Percentiles rank a stretch among this genome's conserved stretches.
phyloP scores from a whole-genome alignment of 2,329 filamentous ascomycete species.

The Penicillium sp. region DNA sequence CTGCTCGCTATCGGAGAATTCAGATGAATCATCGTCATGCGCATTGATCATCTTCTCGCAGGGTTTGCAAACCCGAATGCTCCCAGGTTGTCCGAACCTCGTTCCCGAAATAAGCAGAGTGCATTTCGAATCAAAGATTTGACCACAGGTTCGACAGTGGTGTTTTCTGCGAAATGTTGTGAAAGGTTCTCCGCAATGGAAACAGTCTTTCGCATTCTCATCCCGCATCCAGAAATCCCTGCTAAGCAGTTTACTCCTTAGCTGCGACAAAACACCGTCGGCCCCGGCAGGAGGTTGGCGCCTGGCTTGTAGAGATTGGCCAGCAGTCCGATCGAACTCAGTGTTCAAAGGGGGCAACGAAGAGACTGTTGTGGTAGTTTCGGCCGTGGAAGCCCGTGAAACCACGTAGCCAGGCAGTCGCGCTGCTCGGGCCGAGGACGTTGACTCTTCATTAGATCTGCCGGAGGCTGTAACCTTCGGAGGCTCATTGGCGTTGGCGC shows the following conservation, averaged over 20 bases:
- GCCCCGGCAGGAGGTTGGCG: constrained; percentile 17
- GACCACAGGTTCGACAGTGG: constrained; percentile 92
- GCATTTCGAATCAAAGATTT: constrained; percentile 96
- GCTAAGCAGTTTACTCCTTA: constrained; percentile 82
- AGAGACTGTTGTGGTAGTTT: constrained; percentile 46
- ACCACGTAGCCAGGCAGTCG: constrained; percentile 46
- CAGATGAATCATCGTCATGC: constrained; percentile 85
- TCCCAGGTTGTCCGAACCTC: constrained; percentile 81
- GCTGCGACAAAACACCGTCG: constrained; percentile 53
- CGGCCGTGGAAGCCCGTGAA: constrained; percentile 42
- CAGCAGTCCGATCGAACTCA: constrained; percentile 21
- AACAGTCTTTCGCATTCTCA: constrained; percentile 96
- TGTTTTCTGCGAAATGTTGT: constrained; percentile 94
- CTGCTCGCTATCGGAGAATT: constrained; percentile 71
- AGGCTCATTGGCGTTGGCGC: constrained; percentile 25
- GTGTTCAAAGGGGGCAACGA: constrained; percentile 32
- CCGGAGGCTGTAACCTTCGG: constrained; percentile 24
- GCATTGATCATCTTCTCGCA: constrained; percentile 90
- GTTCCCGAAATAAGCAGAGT: constrained; percentile 86
- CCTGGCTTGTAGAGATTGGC: constrained; percentile 18
- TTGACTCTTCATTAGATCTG: constrained; percentile 33
- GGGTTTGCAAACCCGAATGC: constrained; percentile 84
- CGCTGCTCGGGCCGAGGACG: constrained; percentile 42
- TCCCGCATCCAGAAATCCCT: constrained; percentile 99
- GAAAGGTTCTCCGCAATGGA: constrained; percentile 84